Percentiles rank a stretch among this genome's conserved stretches.
Conservation (phyloP, 2,329 filamentous ascomycete species). For the Trichothecium sympodiale region DNA sequence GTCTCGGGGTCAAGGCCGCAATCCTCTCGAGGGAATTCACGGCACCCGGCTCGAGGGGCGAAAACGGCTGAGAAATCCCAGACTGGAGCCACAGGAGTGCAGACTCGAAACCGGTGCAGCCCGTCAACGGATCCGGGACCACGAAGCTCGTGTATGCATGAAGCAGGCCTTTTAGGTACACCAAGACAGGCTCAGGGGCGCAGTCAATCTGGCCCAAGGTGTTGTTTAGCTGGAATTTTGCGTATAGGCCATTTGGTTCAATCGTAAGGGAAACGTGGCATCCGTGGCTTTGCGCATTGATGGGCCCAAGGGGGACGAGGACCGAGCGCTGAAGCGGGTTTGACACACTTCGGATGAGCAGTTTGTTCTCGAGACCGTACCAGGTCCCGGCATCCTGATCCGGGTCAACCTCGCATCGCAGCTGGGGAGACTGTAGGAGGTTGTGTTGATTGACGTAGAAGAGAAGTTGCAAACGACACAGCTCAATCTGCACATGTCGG, state of each 20-base stretch:
- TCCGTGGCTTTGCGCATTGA: constrained; percentile 11
- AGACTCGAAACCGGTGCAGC: constrained; percentile 50
- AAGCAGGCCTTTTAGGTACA: constrained; percentile 45
- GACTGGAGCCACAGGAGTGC: constrained; percentile 38
- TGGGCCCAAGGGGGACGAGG: constrained; percentile 40
- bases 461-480: too few relatives aligned
- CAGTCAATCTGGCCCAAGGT: constrained; percentile 45
- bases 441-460: constrained; percentile 36
- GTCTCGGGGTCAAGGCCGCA: constrained; percentile 16
- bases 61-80: constrained; percentile 39
- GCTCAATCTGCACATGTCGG: too few relatives aligned
- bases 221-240: constrained; percentile 40
- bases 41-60: constrained; percentile 14
- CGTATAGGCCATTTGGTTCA: constrained; percentile 22
- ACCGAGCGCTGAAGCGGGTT: too few relatives aligned
- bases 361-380: constrained; percentile 47
- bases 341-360: too few relatives aligned
- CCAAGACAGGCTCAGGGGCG: constrained; percentile 39
- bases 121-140: constrained; percentile 45
- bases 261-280: constrained; percentile 8
- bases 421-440: constrained; percentile 34
- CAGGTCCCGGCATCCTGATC: constrained; percentile 49
- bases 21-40: too few relatives aligned
- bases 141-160: constrained; percentile 51
- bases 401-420: constrained; percentile 39